These are phyloP conservation scores for Phialophora macrospora DNA, from an alignment of 2,329 filamentous ascomycete genomes.

Conservation along the genomic window DNA sequence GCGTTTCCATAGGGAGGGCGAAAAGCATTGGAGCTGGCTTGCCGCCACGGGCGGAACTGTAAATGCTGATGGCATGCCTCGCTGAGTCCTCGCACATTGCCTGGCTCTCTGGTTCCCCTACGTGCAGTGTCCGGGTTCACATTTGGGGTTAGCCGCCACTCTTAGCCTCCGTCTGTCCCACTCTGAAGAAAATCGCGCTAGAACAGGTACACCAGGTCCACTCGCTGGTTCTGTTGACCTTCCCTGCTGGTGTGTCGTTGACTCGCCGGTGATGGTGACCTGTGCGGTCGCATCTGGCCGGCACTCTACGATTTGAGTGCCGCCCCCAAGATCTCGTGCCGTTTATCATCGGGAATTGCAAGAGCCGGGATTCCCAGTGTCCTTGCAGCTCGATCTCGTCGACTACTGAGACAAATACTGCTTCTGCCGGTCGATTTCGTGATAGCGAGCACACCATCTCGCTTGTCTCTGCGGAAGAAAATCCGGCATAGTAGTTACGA, in stretches of 20 bases:
- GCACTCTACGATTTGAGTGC: not conserved
- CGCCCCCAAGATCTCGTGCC: constrained; percentile 17
- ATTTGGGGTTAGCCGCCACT: constrained; percentile 27
- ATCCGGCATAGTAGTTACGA: not conserved
- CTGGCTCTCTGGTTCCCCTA: not conserved
- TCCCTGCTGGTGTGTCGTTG: not conserved
- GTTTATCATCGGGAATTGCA: constrained; percentile 20
- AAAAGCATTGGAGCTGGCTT: constrained; percentile 18
- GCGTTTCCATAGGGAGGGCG: not conserved
- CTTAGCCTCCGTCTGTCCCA: constrained; percentile 31
- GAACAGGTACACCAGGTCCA: constrained; percentile 31
- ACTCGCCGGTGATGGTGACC: constrained; percentile 3
- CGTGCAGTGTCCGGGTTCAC: constrained; percentile 6
- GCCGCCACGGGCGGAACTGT: constrained; percentile 14
- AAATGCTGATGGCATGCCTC: not conserved
- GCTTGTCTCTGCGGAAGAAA: constrained; percentile 14
- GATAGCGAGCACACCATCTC: constrained; percentile 8
- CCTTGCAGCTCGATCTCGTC: constrained; percentile 19
- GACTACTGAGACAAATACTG: constrained; percentile 27
- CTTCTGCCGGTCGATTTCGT: constrained; percentile 19
- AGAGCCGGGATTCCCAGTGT: constrained; percentile 24
- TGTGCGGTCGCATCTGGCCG: not conserved
- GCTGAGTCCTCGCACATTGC: not conserved
- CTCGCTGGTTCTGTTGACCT: constrained; percentile 20
- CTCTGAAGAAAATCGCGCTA: constrained; percentile 26